A percentile compares a stretch with the other conserved stretches of the same genome.
phyloP scores from a whole-genome alignment of 2,329 filamentous ascomycete species.

The Tolypocladium inflatum region DNA sequence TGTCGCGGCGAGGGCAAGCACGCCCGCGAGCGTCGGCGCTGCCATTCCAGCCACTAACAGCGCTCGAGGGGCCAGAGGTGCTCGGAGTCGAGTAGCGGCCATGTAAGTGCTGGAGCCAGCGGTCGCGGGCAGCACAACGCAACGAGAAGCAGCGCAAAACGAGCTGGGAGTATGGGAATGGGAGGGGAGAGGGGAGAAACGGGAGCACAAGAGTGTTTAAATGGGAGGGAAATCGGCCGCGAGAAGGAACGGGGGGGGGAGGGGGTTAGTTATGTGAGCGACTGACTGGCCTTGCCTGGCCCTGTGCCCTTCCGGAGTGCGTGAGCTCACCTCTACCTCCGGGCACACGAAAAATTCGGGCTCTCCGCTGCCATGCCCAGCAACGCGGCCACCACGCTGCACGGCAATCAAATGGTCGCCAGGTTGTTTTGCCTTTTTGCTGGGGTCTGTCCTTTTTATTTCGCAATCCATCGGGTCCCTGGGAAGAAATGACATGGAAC shows the following conservation, averaged over 20 bases:
- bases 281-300: constrained; percentile 2
- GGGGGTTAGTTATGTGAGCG: constrained; percentile 26
- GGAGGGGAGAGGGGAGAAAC: constrained; percentile 5
- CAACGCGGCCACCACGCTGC: not conserved
- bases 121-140: not conserved
- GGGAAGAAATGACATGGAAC: not conserved
- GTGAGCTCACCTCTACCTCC: not conserved
- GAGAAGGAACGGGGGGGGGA: constrained; percentile 21
- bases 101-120: constrained; percentile 1
- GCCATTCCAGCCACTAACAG: not conserved
- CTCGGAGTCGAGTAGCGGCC: not conserved
- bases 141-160: not conserved
- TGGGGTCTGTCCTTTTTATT: not conserved
- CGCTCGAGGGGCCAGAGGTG: not conserved
- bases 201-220: constrained; percentile 7
- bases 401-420: not conserved
- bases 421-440: not conserved
- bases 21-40: not conserved
- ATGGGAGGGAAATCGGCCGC: constrained; percentile 15
- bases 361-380: not conserved
- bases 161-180: constrained; percentile 1
- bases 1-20: not conserved
- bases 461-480: not conserved
- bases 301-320: not conserved
- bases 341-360: not conserved